Percentiles rank a stretch among this genome's conserved stretches.
phyloP scores from a whole-genome alignment of 1,284 basidiomycete species.

The Serendipita sp. region DNA sequence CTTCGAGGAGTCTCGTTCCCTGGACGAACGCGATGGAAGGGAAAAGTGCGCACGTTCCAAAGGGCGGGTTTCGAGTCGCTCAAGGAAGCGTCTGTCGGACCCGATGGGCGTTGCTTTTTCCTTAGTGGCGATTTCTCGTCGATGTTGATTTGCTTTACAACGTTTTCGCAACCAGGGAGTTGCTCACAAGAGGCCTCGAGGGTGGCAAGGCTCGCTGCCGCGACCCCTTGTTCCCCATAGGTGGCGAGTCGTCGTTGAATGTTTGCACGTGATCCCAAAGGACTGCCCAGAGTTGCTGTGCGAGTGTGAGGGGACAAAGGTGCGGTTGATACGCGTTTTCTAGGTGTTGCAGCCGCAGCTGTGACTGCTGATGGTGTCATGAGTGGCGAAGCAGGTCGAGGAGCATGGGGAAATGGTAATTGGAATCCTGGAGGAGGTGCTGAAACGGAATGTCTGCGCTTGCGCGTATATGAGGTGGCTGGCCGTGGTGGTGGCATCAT shows the following conservation, averaged over 20 bases:
- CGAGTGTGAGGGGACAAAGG: slow-evolving; percentile 1
- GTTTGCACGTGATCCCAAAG: not conserved
- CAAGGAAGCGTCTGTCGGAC: not conserved
- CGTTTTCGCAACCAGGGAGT: not conserved
- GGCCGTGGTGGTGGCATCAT: not conserved
- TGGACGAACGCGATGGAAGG: not conserved
- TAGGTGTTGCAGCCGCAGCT: not conserved
- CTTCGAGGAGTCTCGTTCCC: not conserved
- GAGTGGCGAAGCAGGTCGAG: not conserved
- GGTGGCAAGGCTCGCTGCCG: slow-evolving; percentile 3
- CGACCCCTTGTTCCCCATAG: slow-evolving; percentile 4
- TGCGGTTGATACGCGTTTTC: slow-evolving; percentile 1
- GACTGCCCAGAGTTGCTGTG: not conserved
- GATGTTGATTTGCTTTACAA: not conserved
- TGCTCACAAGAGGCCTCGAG: not conserved
- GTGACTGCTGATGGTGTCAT: slow-evolving; percentile 3
- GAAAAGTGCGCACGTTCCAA: slow-evolving; percentile 3
- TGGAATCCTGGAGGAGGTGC: slow-evolving; percentile 4
- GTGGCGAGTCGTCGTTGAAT: slow-evolving; percentile 1
- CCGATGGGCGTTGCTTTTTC: not conserved
- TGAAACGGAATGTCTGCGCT: slow-evolving; percentile 6
- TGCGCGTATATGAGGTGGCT: not conserved
- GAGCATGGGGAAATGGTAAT: not conserved
- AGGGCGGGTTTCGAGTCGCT: not conserved
- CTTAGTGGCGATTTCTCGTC: slow-evolving; percentile 1